A percentile compares a stretch with the other conserved stretches of the same genome.
Evolutionary conservation across 2,329 filamentous ascomycete species (phyloP).

Genomic region (Aaosphaeria pasadenensis): DNA sequence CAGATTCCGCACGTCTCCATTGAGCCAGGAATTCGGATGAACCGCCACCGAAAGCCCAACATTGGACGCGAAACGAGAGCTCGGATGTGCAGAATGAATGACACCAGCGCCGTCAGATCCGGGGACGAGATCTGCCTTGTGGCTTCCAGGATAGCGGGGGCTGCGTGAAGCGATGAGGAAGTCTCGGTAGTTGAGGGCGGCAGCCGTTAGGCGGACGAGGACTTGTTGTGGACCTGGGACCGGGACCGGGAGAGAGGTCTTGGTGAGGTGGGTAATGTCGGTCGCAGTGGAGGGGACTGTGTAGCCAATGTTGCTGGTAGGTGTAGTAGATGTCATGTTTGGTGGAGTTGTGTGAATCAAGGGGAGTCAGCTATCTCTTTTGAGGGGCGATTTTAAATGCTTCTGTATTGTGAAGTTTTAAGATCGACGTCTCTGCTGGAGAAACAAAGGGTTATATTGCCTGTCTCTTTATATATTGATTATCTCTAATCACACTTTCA

Average conservation of each 20-base stretch:
- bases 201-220: conserved; percentile 4
- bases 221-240: conserved; percentile 6
- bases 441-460: too few relatives aligned
- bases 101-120: conserved; percentile 18
- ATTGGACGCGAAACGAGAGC: conserved; percentile 4
- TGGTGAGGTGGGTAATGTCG: conserved; percentile 1
- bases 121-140: conserved; percentile 12
- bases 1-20: conserved; percentile 10
- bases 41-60: conserved; percentile 7
- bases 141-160: conserved; percentile 2
- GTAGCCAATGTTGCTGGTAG: conserved; percentile 4
- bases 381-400: too few relatives aligned
- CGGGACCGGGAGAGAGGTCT: background rate
- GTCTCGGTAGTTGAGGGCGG: conserved; percentile 10
- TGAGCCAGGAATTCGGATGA: conserved; percentile 9
- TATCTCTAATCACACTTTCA: too few relatives aligned
- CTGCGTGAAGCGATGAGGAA: conserved; percentile 1
- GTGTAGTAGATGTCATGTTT: background rate
- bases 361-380: too few relatives aligned
- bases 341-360: too few relatives aligned
- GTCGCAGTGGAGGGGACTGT: conserved; percentile 3
- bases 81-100: conserved; percentile 5
- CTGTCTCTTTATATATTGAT: too few relatives aligned
- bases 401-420: too few relatives aligned
- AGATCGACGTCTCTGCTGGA: too few relatives aligned